These are phyloP conservation scores for Phytopythium montanum DNA, from an alignment of 352 stramenopile genomes.

Conservation along the genomic window DNA sequence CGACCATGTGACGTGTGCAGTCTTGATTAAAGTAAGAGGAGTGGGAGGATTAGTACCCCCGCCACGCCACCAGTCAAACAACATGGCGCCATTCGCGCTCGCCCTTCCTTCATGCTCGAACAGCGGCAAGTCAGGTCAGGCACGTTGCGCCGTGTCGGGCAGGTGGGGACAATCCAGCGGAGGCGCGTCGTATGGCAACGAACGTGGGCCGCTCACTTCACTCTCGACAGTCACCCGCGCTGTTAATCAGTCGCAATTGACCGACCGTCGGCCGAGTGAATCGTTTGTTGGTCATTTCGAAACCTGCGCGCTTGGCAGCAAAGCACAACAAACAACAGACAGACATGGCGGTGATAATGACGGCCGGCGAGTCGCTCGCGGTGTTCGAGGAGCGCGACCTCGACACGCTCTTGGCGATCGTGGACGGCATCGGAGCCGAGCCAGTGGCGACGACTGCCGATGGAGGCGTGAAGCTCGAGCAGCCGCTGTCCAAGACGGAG, in stretches of 20 bases:
- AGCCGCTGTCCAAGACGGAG: constrained; percentile 1
- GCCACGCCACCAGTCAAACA: background rate
- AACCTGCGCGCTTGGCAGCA: background rate
- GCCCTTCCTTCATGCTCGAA: no score
- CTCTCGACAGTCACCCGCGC: background rate
- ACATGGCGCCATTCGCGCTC: background rate
- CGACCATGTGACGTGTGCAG: background rate
- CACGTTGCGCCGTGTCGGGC: no score
- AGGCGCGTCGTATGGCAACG: no score
- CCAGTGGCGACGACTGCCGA: background rate
- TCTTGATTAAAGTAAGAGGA: background rate
- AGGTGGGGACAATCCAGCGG: no score
- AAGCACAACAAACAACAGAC: background rate
- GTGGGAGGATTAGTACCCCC: background rate
- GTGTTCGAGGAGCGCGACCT: background rate
- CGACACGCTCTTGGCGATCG: background rate
- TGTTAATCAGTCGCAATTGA: background rate
- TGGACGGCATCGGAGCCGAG: background rate
- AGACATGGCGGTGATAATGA: background rate
- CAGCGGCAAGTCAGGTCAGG: no score
- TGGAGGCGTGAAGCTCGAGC: background rate
- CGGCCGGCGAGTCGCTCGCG: background rate
- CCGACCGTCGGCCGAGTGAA: background rate
- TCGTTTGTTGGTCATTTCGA: background rate
- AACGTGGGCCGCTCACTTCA: no score